phyloP scores from a whole-genome alignment of 495 filamentous ascomycete species.

The Barbatosphaeria neglecta region DNA sequence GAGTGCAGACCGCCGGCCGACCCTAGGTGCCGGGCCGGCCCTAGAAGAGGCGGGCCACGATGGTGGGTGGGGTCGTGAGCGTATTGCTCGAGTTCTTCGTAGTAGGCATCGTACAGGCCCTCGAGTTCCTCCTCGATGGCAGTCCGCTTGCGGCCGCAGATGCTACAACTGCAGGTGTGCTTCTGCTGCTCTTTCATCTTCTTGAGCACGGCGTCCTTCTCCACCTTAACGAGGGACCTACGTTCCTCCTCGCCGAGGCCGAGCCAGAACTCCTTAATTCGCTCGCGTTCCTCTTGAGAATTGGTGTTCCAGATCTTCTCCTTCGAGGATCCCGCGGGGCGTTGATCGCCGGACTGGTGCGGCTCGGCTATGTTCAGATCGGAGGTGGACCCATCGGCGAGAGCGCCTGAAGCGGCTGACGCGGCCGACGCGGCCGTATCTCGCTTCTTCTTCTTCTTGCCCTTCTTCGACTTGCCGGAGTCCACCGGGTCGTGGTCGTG shows the following conservation, averaged over 20 bases:
- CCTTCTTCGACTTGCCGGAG: slow-evolving; percentile 38
- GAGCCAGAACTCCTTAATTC: slow-evolving; percentile 97
- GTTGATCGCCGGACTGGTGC: too few relatives aligned
- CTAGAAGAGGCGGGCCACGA: slow-evolving; percentile 49
- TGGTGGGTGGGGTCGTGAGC: slow-evolving; percentile 74
- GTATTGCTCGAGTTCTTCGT: slow-evolving; percentile 94
- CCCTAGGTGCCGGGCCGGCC: slow-evolving; percentile 45
- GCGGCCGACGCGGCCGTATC: neutral
- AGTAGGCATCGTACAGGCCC: slow-evolving; percentile 98
- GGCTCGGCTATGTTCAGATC: too few relatives aligned
- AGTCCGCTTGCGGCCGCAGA: slow-evolving; percentile 90
- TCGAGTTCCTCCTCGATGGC: slow-evolving; percentile 98
- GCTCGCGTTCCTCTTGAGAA: slow-evolving; percentile 81
- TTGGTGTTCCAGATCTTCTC: slow-evolving; percentile 97
- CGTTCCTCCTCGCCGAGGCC: slow-evolving; percentile 91
- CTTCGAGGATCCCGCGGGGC: slow-evolving; percentile 46
- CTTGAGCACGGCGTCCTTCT: slow-evolving; percentile 93
- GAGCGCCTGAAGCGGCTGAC: too few relatives aligned
- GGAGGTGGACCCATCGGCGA: too few relatives aligned
- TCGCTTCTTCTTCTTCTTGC: slow-evolving; percentile 55
- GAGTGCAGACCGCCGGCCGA: slow-evolving; percentile 40
- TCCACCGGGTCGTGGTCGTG: slow-evolving; percentile 6
- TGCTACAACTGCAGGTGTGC: slow-evolving; percentile 95
- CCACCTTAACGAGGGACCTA: slow-evolving; percentile 88
- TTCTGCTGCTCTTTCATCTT: slow-evolving; percentile 99